phyloP scores from a whole-genome alignment of 441 rosid genomes.

The Breynia disticha region DNA sequence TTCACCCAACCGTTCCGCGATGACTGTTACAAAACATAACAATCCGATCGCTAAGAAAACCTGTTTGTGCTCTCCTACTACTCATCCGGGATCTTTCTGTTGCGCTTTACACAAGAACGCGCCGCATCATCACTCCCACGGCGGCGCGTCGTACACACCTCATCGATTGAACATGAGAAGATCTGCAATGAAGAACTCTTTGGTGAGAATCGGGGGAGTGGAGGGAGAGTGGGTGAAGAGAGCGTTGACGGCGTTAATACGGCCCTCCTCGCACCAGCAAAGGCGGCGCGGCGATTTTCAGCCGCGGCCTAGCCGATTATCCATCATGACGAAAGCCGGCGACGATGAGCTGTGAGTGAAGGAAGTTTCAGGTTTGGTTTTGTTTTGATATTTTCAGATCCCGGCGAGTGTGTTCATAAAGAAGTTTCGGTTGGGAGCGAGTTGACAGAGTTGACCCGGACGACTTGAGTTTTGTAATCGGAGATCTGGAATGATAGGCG shows the following conservation, averaged over 20 bases:
- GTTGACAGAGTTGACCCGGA: conserved; percentile 8
- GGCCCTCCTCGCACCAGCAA: conserved; percentile 80
- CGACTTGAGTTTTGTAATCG: conserved; percentile 21
- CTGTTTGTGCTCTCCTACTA: conserved; percentile 87
- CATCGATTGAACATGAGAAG: conserved; percentile 60
- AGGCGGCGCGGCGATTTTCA: conserved; percentile 48
- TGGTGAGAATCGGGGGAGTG: conserved; percentile 75
- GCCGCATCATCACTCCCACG: conserved; percentile 12
- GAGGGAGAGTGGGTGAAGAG: conserved; percentile 84
- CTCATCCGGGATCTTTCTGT: conserved; percentile 78
- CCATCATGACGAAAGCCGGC: conserved; percentile 44
- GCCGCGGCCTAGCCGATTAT: conserved; percentile 60
- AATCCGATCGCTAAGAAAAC: conserved; percentile 35
- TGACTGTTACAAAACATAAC: conserved; percentile 32
- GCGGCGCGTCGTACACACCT: conserved; percentile 30
- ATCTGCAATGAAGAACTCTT: conserved; percentile 83
- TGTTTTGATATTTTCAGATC: conserved; percentile 13
- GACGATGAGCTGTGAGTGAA: conserved; percentile 9
- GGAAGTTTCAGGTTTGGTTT: conserved; percentile 34
- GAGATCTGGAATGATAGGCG: conserved; percentile 16
- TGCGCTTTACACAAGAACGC: conserved; percentile 57
- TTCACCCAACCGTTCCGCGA: conserved; percentile 47
- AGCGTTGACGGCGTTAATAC: conserved; percentile 65
- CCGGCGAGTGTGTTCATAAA: conserved; percentile 11
- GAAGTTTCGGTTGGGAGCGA: neutral